Conservation (phyloP, 176 grass and related monocot species). For the Avena insularis region DNA sequence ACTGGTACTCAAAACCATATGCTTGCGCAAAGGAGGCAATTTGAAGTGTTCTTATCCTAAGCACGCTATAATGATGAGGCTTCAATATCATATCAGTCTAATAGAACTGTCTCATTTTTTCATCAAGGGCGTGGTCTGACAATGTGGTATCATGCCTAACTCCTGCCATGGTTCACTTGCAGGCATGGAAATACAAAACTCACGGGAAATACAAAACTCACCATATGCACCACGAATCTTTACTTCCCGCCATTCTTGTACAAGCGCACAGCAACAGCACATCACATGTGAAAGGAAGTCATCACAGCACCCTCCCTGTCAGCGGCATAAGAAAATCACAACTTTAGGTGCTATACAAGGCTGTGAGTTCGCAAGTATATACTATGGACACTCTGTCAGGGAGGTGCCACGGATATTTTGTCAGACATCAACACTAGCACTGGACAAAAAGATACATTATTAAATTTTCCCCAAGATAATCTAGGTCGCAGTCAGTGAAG, state of each 20-base stretch:
- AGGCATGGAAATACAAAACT: conserved; percentile 11
- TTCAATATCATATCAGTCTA: neutral
- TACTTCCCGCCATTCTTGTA: conserved; percentile 99
- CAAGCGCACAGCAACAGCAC: conserved; percentile 95
- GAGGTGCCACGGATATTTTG: neutral
- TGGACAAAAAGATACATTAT: neutral
- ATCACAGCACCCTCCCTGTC: conserved; percentile 86
- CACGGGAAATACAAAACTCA: conserved; percentile 51
- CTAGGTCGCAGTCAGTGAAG: neutral
- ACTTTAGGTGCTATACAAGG: neutral
- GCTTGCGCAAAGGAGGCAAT: neutral
- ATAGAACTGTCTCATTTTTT: neutral
- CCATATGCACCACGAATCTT: conserved; percentile 77
- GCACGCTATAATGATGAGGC: neutral
- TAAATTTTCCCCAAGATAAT: neutral
- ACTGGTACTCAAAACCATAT: neutral
- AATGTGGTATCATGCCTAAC: neutral
- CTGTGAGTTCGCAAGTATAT: neutral
- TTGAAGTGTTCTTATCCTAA: neutral
- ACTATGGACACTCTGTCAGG: neutral
- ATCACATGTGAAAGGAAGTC: conserved; percentile 96
- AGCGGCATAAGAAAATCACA: conserved; percentile 7
- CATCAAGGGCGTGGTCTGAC: neutral
- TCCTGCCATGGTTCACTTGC: neutral
- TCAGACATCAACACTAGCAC: neutral